These are phyloP conservation scores for Termitomyces sp. DNA, from an alignment of 768 basidiomycete species.

Conservation along the genomic window DNA sequence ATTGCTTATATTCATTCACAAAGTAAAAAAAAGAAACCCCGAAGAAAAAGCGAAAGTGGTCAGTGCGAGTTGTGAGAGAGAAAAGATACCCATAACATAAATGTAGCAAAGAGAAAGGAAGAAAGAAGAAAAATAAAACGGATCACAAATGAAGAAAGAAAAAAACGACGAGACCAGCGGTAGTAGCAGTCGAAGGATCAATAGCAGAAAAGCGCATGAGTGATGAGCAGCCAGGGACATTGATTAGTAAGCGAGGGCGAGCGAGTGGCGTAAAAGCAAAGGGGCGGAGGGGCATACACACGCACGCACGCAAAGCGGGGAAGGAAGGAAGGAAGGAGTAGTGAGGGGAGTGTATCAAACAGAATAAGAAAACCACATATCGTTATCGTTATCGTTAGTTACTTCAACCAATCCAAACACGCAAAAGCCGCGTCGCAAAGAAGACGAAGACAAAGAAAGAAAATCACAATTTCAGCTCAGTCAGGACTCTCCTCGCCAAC, in stretches of 20 bases:
- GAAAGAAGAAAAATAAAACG: too few relatives aligned
- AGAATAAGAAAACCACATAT: too few relatives aligned
- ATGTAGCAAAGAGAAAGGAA: background rate
- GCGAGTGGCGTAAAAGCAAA: background rate
- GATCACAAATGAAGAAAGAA: background rate
- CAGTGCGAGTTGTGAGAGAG: too few relatives aligned
- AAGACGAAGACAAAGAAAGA: background rate
- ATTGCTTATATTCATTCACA: too few relatives aligned
- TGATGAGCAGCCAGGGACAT: too few relatives aligned
- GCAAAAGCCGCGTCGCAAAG: too few relatives aligned
- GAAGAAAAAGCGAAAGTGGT: too few relatives aligned
- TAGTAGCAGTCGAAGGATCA: background rate
- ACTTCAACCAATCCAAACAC: background rate
- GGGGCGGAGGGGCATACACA: background rate
- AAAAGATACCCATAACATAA: background rate
- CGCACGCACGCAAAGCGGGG: background rate
- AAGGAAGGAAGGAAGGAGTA: background rate
- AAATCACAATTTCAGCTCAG: slow-evolving; percentile 77
- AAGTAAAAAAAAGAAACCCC: too few relatives aligned
- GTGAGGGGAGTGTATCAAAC: background rate
- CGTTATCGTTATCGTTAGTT: background rate
- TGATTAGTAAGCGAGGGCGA: background rate
- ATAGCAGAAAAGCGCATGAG: background rate
- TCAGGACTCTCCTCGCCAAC: slow-evolving; percentile 84
- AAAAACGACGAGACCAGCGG: too few relatives aligned